Conservation (phyloP, 2,329 filamentous ascomycete genomes). For the Anthostomella pinea region DNA sequence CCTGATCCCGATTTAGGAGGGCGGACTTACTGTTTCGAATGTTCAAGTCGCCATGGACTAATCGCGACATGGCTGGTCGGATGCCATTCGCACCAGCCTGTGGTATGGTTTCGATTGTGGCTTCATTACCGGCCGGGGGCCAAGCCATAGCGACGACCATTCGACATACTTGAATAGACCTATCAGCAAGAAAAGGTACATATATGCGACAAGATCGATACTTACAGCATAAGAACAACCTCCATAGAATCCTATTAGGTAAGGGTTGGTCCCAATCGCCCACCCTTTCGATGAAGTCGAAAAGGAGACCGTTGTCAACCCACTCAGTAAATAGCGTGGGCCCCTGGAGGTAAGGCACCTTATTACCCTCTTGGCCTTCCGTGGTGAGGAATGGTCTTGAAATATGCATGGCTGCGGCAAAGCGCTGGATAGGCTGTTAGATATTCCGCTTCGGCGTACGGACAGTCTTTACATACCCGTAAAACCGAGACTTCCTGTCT, state of each 20-base stretch:
- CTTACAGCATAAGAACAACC: conserved; percentile 22
- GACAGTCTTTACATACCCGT: conserved; percentile 11
- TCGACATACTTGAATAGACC: conserved; percentile 17
- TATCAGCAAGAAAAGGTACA: no score
- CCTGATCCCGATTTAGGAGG: no score
- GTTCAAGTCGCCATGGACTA: conserved; percentile 21
- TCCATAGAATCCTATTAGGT: conserved; percentile 24
- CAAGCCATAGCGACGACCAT: conserved; percentile 21
- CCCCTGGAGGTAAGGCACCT: conserved; percentile 5
- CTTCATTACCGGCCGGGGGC: conserved; percentile 5
- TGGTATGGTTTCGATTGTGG: conserved; percentile 11
- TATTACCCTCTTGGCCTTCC: neutral
- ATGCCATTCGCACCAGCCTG: conserved; percentile 1
- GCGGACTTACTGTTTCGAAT: conserved; percentile 17
- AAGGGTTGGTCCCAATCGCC: conserved; percentile 13
- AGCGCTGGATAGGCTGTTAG: conserved; percentile 7
- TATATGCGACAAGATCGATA: rapidly evolving
- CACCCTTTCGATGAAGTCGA: conserved; percentile 10
- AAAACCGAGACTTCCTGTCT: conserved; percentile 11
- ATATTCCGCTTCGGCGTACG: neutral
- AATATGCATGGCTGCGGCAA: conserved; percentile 18
- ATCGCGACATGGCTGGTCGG: conserved; percentile 8
- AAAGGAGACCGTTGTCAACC: conserved; percentile 19
- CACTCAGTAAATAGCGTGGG: conserved; percentile 18
- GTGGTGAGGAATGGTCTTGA: conserved; percentile 11